Conservation (phyloP, 2,329 filamentous ascomycete genomes). For the Magnaporthiopsis incrustans region DNA sequence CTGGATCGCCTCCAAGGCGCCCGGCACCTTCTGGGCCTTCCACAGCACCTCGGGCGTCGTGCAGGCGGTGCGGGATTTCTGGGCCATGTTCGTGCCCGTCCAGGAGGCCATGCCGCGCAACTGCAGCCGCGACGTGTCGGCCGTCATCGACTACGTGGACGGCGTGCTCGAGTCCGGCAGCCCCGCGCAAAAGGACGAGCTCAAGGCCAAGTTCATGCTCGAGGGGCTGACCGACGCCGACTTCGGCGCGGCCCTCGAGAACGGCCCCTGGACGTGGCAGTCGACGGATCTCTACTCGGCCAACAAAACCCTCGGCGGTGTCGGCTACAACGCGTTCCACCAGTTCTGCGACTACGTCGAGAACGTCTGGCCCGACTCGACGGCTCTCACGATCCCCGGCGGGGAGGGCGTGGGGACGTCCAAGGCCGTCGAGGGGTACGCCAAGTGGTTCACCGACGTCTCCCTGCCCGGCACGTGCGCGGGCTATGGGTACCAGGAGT, state of each 20-base stretch:
- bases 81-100: slow-evolving; percentile 46
- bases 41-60: slow-evolving; percentile 47
- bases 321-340: slow-evolving; percentile 29
- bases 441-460: slow-evolving; percentile 35
- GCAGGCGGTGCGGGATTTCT: slow-evolving; percentile 42
- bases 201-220: slow-evolving; percentile 44
- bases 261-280: slow-evolving; percentile 52
- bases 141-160: slow-evolving; percentile 45
- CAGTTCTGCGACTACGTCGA: slow-evolving; percentile 42
- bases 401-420: slow-evolving; percentile 40
- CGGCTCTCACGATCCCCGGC: slow-evolving; percentile 31
- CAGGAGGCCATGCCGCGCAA: slow-evolving; percentile 45
- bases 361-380: slow-evolving; percentile 30
- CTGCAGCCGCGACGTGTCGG: slow-evolving; percentile 42
- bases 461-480: slow-evolving; percentile 36
- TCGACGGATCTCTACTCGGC: slow-evolving; percentile 20
- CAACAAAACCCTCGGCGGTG: slow-evolving; percentile 27
- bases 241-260: slow-evolving; percentile 38
- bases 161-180: slow-evolving; percentile 29
- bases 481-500: slow-evolving; percentile 27
- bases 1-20: slow-evolving; percentile 39
- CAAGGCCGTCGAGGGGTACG: slow-evolving; percentile 45
- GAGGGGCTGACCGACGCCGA: slow-evolving; percentile 34
- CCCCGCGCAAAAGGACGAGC: slow-evolving; percentile 26
- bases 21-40: slow-evolving; percentile 50